Percentiles rank a stretch among this genome's conserved stretches.
These are phyloP conservation scores for Venturia effusa DNA, from an alignment of 2,329 filamentous ascomycete genomes.

Conservation along the genomic window DNA sequence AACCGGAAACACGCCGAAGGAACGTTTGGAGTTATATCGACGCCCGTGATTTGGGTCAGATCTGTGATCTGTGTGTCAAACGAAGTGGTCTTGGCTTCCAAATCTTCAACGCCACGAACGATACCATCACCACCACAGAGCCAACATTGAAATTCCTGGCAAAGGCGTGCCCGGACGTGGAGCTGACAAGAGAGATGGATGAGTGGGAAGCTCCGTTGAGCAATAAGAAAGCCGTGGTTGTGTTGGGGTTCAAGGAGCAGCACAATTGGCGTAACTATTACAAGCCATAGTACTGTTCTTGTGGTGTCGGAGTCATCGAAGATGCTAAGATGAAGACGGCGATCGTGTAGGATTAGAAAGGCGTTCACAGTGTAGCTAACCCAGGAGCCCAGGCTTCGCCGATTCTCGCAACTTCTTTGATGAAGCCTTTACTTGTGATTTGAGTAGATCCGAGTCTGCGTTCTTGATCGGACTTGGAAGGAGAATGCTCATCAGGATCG, in stretches of 20 bases:
- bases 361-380: conserved; percentile 45
- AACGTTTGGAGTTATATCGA: conserved; percentile 57
- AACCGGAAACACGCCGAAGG: conserved; percentile 41
- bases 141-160: conserved; percentile 43
- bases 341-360: not conserved
- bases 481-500: conserved; percentile 72
- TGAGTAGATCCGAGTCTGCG: conserved; percentile 41
- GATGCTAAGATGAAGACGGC: not conserved
- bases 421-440: conserved; percentile 74
- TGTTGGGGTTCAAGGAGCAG: conserved; percentile 48
- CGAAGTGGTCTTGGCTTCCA: conserved; percentile 49
- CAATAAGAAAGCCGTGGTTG: conserved; percentile 48
- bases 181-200: conserved; percentile 45
- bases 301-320: not conserved
- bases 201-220: conserved; percentile 49
- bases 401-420: conserved; percentile 72
- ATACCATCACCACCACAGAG: conserved; percentile 45
- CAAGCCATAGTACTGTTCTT: conserved; percentile 17
- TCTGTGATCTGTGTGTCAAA: conserved; percentile 44
- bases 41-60: conserved; percentile 49
- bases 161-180: conserved; percentile 37
- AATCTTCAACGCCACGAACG: conserved; percentile 54
- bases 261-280: conserved; percentile 47
- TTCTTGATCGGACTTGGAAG: conserved; percentile 38
- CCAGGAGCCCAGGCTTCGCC: conserved; percentile 78